Base-by-base conservation (phyloP, 1,284 basidiomycete genomes). In the Sutorius eximius region DNA sequence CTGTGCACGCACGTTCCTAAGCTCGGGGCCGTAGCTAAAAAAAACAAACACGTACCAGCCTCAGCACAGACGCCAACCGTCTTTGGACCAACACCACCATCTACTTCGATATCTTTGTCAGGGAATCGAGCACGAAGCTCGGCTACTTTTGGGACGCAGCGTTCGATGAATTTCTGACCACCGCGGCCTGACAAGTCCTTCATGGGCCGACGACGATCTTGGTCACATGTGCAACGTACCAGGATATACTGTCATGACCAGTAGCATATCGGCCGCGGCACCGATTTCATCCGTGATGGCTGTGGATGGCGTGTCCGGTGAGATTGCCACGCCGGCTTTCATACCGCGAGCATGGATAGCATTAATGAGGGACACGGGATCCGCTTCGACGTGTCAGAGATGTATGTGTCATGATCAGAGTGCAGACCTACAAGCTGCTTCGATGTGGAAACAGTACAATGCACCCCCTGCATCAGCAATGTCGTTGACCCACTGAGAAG, bases 201-300 rank as follows among this genome's bases (percentile, higher is more conserved):
- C 42, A 47, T 46, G 33, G 13, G 18, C 43, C 11, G 41, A 10
- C 1, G 10, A 45, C 24, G 34, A 13, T n/a, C 27, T 34, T 27
- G 7, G 24, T 40, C 24, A 38, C 37, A 10, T 4, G 33, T 16
- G 8, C 12, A 18, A 34, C 71, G 38, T 51, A 86, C 91, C 92
- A 40, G 95, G 95, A 67, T 92, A 87, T 30, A 98, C 95, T 12
- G 95, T 98, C 95, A 98, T 98, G 67, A 98, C 95, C 58, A 98
- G 85, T 18, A 98, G 80, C 87, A 97, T 92, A 72, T 98, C 95
- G 8, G 88, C 93, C 9, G 82, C 82, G 24, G 83, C 69, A 20
- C 81, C 95, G 49, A 97, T 80, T 51, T 85, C 84, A 69, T 95
- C 87, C 44, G 93, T 88, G 68, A 98, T 93, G 46, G 85, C 87